These are phyloP conservation scores for Cunninghamia lanceolata DNA, from an alignment of 75 land plant genomes.

Conservation along the genomic window DNA sequence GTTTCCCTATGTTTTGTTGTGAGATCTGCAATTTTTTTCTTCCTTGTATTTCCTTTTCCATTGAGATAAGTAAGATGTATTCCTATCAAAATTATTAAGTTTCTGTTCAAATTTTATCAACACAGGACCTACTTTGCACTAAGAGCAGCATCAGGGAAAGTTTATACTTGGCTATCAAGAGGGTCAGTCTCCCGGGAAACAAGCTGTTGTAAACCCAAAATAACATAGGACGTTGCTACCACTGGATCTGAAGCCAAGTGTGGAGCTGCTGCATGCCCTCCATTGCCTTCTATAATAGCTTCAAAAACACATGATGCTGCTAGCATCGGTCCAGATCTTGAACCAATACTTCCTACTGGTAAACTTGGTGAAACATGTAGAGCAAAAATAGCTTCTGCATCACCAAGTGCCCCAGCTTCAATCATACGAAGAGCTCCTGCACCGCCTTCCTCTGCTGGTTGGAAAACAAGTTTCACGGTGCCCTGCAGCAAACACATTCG, in stretches of 20 bases:
- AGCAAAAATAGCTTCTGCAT: slow-evolving; percentile 55
- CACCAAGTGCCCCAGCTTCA: slow-evolving; percentile 56
- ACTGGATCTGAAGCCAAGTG: slow-evolving; percentile 64
- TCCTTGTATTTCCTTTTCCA: no score
- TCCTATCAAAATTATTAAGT: neutral
- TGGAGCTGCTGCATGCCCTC: slow-evolving; percentile 77
- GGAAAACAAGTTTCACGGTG: slow-evolving; percentile 73
- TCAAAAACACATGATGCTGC: slow-evolving; percentile 57
- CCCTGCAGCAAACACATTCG: slow-evolving; percentile 37
- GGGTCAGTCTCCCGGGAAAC: slow-evolving; percentile 75
- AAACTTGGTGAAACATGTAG: slow-evolving; percentile 48
- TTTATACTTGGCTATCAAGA: slow-evolving; percentile 57
- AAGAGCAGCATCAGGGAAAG: neutral
- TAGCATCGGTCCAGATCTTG: slow-evolving; percentile 45
- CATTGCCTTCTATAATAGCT: slow-evolving; percentile 57
- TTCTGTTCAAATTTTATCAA: neutral
- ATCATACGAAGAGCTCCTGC: slow-evolving; percentile 64
- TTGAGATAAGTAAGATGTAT: no score
- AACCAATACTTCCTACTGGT: slow-evolving; percentile 41
- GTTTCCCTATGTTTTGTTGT: no score
- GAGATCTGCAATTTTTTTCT: no score
- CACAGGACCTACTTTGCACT: neutral
- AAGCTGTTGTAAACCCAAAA: slow-evolving; percentile 69
- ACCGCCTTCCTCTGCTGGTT: slow-evolving; percentile 72
- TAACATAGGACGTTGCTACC: slow-evolving; percentile 59